Evolutionary conservation across 2,329 filamentous ascomycete genomes (phyloP).

Genomic region (Didymella exigua): DNA sequence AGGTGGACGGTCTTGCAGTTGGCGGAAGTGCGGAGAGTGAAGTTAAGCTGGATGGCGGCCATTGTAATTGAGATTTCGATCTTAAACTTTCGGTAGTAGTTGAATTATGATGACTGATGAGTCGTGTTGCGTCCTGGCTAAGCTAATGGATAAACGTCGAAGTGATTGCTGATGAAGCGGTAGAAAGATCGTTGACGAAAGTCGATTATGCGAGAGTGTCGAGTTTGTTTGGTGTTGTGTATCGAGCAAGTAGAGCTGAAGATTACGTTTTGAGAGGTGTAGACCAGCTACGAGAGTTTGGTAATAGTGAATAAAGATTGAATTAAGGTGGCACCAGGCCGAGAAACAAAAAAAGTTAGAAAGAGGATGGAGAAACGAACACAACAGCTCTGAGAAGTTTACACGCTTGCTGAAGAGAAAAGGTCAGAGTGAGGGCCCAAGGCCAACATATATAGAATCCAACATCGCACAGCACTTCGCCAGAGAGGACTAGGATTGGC

Average conservation of each 20-base stretch:
- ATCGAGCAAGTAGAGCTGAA: conserved; percentile 57
- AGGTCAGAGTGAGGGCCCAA: conserved; percentile 38
- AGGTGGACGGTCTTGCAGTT: conserved; percentile 98
- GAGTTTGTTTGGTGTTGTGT: conserved; percentile 32
- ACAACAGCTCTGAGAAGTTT: conserved; percentile 57
- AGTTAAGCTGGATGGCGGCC: conserved; percentile 92
- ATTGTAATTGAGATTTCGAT: conserved; percentile 57
- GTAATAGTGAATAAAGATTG: conserved; percentile 41
- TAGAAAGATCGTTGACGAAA: conserved; percentile 38
- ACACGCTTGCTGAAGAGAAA: conserved; percentile 59
- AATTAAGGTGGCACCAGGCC: conserved; percentile 56
- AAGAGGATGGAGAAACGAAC: conserved; percentile 51
- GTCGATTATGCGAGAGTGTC: conserved; percentile 36
- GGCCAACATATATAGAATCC: conserved; percentile 42
- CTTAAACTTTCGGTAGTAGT: conserved; percentile 31
- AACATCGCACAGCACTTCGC: conserved; percentile 32
- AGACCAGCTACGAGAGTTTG: conserved; percentile 52
- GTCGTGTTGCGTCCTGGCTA: conserved; percentile 41
- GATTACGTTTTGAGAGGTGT: conserved; percentile 50
- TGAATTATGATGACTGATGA: conserved; percentile 33
- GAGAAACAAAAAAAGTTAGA: conserved; percentile 50
- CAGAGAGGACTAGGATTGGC: conserved; percentile 24
- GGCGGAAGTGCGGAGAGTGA: conserved; percentile 92
- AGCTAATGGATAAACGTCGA: conserved; percentile 47
- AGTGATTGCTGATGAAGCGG: conserved; percentile 43